phyloP scores from a whole-genome alignment of 225 moss, liverwort and hornwort species.

The Antitrichia curtipendula region DNA sequence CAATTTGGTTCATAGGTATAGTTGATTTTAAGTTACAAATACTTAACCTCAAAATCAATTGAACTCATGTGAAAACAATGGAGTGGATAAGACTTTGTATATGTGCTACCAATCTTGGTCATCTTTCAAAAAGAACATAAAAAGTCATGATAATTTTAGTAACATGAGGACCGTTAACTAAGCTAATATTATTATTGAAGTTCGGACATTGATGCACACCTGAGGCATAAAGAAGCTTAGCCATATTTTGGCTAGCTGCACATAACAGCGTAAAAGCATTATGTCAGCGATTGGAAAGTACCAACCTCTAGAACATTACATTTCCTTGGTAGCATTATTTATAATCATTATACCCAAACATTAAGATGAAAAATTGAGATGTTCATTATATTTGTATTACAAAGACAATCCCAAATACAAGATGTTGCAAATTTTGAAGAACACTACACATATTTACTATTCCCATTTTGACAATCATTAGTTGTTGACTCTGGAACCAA shows the following conservation, averaged over 20 bases:
- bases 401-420: neutral
- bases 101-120: neutral
- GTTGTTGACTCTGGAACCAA: neutral
- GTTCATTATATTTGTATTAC: neutral
- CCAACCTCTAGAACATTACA: neutral
- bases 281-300: conserved; percentile 5
- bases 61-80: neutral
- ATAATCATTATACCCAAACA: neutral
- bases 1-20: neutral
- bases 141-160: neutral
- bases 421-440: neutral
- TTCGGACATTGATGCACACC: conserved; percentile 28
- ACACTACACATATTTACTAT: neutral
- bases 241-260: conserved; percentile 50
- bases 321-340: neutral
- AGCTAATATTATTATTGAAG: neutral
- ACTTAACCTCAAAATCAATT: neutral
- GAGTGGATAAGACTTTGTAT: neutral
- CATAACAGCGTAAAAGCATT: conserved; percentile 34
- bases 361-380: neutral
- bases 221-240: conserved; percentile 23
- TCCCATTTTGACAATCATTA: neutral
- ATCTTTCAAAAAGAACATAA: neutral
- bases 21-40: neutral
- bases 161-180: neutral